Base-by-base conservation (phyloP, 2,329 filamentous ascomycete species). In the Blastomyces emzantsi region DNA sequence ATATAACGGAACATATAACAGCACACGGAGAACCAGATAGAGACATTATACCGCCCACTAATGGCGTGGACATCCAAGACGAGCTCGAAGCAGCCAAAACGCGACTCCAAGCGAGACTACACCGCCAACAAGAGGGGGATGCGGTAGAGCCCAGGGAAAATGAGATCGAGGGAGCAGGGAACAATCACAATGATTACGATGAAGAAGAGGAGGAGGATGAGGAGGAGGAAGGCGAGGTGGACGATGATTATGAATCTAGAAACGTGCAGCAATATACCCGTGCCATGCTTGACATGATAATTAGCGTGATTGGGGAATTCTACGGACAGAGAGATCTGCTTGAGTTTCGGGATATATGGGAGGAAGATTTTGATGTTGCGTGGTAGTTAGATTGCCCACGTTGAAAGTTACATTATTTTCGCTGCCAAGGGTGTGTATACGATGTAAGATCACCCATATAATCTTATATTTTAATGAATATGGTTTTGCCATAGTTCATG, bases 311-410 rank as follows among this genome's bases (percentile, higher is more conserved):
- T 58, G 92, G 91, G 69, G 92, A 96, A 76, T 86, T 90, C 68
- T 97, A 92, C 76, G 92, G 93, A 1, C 93, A 97, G 76, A 83
- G 88, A 67, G 93, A 97, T 75, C 76, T 97, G 66, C 82, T 97
- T 59, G 86, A 89, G 70, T 89, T 87, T 66, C 84, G 91, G 64
- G 84, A 88, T 64, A 64, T 76, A 22, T 85, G 83, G 81, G 67
- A 71, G 45, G 70, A 70, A 55, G 64, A 57, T 17, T 49, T 49
- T 19, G 28, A 36, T 51, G 3, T 60, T 30, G 41, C 25, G 22
- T 60, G 58, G 58, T 60, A 61, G 60, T 52, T 58, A 22, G 30
- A n/a, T 59, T 52, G 2, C 51, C 17, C 1, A 33, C 22, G 19
- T 15, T 47, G 58, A 15, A n/a, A 39, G 22, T 52, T 5, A 15